Percentiles rank a stretch among this genome's conserved stretches.
Evolutionary conservation across 441 rosid genomes (phyloP).

Genomic region (Adansonia madagascariensis): DNA sequence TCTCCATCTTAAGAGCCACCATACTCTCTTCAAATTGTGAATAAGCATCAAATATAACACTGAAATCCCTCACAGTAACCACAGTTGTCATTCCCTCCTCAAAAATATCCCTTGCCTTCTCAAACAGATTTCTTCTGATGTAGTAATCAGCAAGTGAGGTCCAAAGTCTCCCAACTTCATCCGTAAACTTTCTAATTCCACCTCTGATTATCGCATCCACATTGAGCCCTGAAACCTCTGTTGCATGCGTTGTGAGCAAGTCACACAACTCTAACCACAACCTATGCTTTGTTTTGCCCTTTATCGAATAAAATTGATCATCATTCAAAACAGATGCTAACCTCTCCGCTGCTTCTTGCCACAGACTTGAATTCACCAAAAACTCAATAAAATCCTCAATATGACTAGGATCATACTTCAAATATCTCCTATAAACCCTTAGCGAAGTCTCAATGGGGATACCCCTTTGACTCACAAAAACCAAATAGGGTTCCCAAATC

Average conservation of each 20-base stretch:
- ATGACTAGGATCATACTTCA: conserved; percentile 88
- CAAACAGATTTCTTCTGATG: conserved; percentile 76
- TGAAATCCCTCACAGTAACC: conserved; percentile 86
- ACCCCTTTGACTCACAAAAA: conserved; percentile 81
- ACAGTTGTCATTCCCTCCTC: conserved; percentile 97
- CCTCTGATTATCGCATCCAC: conserved; percentile 96
- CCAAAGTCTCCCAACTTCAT: conserved; percentile 94
- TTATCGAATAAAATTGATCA: conserved; percentile 74
- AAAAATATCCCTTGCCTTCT: conserved; percentile 88
- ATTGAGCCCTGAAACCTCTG: conserved; percentile 78
- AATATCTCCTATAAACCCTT: conserved; percentile 87
- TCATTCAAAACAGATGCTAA: conserved; percentile 87
- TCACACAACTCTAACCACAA: conserved; percentile 93
- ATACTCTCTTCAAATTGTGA: conserved; percentile 83
- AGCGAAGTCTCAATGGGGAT: conserved; percentile 89
- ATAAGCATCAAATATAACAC: conserved; percentile 86
- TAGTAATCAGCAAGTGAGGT: conserved; percentile 95
- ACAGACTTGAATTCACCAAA: conserved; percentile 71
- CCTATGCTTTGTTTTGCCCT: conserved; percentile 85
- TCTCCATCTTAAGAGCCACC: conserved; percentile 73
- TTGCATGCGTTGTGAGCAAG: conserved; percentile 78
- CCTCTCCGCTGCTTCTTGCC: conserved; percentile 92
- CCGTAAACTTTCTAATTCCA: conserved; percentile 85
- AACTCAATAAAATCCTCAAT: conserved; percentile 91
- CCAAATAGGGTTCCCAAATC: conserved; percentile 88